These are phyloP conservation scores for Akanthomyces dipterigenus DNA, from an alignment of 2,329 filamentous ascomycete species.

Conservation along the genomic window DNA sequence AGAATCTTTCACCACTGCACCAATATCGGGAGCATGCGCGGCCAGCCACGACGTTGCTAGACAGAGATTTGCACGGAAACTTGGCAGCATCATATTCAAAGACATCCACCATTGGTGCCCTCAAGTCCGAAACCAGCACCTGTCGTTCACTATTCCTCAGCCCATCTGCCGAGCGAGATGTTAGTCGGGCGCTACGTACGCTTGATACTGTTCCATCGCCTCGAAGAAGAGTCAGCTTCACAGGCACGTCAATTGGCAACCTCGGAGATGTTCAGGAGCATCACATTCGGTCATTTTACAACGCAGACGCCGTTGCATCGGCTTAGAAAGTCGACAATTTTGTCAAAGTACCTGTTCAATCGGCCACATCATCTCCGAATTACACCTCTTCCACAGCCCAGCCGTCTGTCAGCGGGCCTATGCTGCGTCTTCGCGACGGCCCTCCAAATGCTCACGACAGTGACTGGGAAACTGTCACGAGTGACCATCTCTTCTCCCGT, in stretches of 20 bases:
- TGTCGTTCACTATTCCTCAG: constrained; percentile 9
- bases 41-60: background rate
- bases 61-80: background rate
- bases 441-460: constrained; percentile 18
- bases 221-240: constrained; percentile 8
- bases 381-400: background rate
- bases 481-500: constrained; percentile 17
- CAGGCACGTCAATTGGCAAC: background rate
- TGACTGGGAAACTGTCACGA: constrained; percentile 33
- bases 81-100: constrained; percentile 16
- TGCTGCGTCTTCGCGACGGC: background rate
- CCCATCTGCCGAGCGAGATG: constrained; percentile 31
- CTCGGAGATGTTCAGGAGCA: background rate
- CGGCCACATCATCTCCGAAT: background rate
- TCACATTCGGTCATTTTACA: constrained; percentile 27
- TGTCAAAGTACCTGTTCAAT: constrained; percentile 28
- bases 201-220: constrained; percentile 20
- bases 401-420: background rate
- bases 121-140: background rate
- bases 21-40: background rate
- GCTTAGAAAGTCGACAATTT: constrained; percentile 35
- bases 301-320: constrained; percentile 30
- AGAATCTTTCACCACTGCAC: background rate
- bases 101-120: constrained; percentile 22
- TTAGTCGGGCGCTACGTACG: constrained; percentile 33